These are phyloP conservation scores for Cyclotella atomus DNA, from an alignment of 108 stramenopile genomes.

Conservation along the genomic window DNA sequence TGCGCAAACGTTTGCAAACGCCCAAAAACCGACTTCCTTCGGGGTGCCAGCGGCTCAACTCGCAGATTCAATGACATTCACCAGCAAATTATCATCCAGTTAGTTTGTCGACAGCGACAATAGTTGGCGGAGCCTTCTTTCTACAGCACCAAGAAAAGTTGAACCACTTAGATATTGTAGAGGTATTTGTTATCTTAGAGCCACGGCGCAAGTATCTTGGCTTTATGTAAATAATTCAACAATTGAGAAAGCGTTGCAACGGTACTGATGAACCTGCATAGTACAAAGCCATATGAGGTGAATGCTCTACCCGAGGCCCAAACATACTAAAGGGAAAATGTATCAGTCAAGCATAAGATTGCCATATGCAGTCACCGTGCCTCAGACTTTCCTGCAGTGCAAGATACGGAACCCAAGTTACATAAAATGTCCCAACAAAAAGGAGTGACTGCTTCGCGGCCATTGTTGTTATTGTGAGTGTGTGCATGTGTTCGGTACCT, in stretches of 20 bases:
- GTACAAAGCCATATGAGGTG: constrained; percentile 12
- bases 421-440: constrained; percentile 3
- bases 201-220: neutral
- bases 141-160: neutral
- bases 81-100: no score
- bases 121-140: neutral
- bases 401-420: constrained; percentile 4
- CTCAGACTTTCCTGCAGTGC: neutral
- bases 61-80: no score
- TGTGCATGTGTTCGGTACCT: neutral
- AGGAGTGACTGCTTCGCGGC: neutral
- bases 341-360: neutral
- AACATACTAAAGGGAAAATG: constrained; percentile 6
- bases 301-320: constrained; percentile 25
- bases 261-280: constrained; percentile 21
- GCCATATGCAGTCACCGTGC: neutral
- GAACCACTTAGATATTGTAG: neutral
- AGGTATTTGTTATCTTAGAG: neutral
- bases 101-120: neutral
- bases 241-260: constrained; percentile 26
- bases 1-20: no score
- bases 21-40: no score
- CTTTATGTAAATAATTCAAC: neutral
- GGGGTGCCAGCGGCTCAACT: no score
- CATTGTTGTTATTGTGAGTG: neutral